phyloP scores from a whole-genome alignment of 352 stramenopile genomes.

The Phytophthora hybrid region DNA sequence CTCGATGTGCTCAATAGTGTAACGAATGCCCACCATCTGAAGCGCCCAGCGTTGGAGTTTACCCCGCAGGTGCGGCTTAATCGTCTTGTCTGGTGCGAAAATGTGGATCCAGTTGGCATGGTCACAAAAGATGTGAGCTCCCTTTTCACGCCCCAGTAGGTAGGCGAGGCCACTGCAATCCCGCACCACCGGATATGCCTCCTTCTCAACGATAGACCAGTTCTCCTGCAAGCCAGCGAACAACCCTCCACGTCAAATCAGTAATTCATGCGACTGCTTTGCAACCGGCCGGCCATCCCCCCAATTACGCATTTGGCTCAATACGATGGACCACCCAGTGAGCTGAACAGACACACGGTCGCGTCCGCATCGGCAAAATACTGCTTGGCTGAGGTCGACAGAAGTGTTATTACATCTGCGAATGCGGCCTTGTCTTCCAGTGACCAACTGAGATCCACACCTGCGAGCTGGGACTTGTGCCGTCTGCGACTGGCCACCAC shows the following conservation, averaged over 20 bases:
- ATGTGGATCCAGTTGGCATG: neutral
- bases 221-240: too few relatives aligned
- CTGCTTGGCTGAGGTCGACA: too few relatives aligned
- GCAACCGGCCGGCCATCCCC: too few relatives aligned
- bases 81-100: neutral
- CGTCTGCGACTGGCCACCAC: conserved; percentile 1
- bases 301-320: too few relatives aligned
- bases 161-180: neutral
- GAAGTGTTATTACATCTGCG: too few relatives aligned
- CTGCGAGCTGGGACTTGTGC: neutral
- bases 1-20: neutral
- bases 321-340: too few relatives aligned
- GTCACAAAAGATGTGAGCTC: neutral
- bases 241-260: too few relatives aligned
- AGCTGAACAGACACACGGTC: too few relatives aligned
- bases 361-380: too few relatives aligned
- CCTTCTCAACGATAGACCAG: neutral
- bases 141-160: neutral
- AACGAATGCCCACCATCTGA: neutral
- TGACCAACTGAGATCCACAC: neutral
- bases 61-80: neutral
- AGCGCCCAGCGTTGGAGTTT: neutral
- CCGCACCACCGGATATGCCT: neutral
- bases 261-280: too few relatives aligned
- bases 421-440: too few relatives aligned